phyloP scores from a whole-genome alignment of 176 grass and related monocot species.

The Areca catechu region DNA sequence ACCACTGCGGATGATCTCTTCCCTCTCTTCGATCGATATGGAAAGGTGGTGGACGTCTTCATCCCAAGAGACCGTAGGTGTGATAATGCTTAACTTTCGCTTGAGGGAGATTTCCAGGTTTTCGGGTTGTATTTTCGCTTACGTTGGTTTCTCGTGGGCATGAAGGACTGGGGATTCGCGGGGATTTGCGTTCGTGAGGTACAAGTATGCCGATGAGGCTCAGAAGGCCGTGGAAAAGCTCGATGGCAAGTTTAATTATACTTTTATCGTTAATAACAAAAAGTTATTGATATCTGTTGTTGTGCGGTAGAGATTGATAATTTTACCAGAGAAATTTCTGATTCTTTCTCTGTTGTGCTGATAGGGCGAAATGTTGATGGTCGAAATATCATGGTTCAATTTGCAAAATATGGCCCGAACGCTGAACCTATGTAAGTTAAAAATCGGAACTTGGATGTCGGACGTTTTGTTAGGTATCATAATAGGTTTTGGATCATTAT shows the following conservation, averaged over 20 bases:
- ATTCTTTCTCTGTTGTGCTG: neutral
- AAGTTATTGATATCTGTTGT: too few relatives aligned
- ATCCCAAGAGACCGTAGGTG: slow-evolving; percentile 92
- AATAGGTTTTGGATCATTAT: too few relatives aligned
- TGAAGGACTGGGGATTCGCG: slow-evolving; percentile 77
- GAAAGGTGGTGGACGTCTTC: slow-evolving; percentile 87
- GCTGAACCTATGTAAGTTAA: slow-evolving; percentile 79
- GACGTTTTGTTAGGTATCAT: too few relatives aligned
- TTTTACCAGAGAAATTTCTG: too few relatives aligned
- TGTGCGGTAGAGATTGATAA: too few relatives aligned
- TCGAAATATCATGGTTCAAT: slow-evolving; percentile 96
- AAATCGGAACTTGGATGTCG: too few relatives aligned
- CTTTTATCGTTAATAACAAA: neutral
- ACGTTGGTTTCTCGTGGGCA: slow-evolving; percentile 3
- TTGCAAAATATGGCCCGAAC: slow-evolving; percentile 95
- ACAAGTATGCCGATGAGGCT: slow-evolving; percentile 91
- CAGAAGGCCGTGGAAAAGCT: slow-evolving; percentile 88
- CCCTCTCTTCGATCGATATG: slow-evolving; percentile 88
- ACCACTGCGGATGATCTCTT: slow-evolving; percentile 88
- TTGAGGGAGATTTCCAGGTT: slow-evolving; percentile 2
- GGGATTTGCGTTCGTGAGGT: slow-evolving; percentile 93
- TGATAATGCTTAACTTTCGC: too few relatives aligned
- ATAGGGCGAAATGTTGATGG: slow-evolving; percentile 79
- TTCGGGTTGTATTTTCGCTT: neutral
- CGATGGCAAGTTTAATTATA: slow-evolving; percentile 41